phyloP scores from a whole-genome alignment of 2,329 filamentous ascomycete species.

The Decorospora gaudefroyi region DNA sequence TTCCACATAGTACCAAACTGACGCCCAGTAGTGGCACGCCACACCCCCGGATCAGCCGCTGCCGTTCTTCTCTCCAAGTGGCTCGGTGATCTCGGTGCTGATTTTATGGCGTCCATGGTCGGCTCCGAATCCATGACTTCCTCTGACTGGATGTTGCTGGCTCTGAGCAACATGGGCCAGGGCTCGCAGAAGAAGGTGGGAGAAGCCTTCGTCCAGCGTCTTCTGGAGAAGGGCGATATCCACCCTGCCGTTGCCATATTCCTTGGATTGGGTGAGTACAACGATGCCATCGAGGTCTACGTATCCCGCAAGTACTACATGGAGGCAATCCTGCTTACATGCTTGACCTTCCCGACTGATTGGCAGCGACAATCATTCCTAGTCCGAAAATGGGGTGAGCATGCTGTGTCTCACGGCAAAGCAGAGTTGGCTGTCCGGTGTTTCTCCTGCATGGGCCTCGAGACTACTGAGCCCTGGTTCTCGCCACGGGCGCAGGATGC shows the following conservation, averaged over 20 bases:
- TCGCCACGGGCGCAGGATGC: conserved; percentile 76
- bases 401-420: conserved; percentile 82
- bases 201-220: conserved; percentile 84
- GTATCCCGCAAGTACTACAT: conserved; percentile 88
- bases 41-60: conserved; percentile 72
- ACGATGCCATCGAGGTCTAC: conserved; percentile 96
- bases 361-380: conserved; percentile 91
- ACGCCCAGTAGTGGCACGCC: conserved; percentile 62
- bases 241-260: conserved; percentile 92
- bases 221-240: conserved; percentile 86
- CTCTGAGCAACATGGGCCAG: conserved; percentile 80
- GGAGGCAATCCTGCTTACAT: conserved; percentile 89
- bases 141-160: conserved; percentile 95
- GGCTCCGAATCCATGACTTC: conserved; percentile 84
- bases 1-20: conserved; percentile 12
- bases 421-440: conserved; percentile 89
- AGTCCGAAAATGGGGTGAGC: conserved; percentile 92
- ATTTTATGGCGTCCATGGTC: conserved; percentile 76
- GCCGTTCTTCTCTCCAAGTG: conserved; percentile 87
- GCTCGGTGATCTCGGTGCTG: conserved; percentile 82
- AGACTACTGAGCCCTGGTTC: conserved; percentile 84
- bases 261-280: conserved; percentile 86
- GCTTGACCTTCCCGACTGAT: conserved; percentile 77
- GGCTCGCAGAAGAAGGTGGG: conserved; percentile 85
- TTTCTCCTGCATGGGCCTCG: conserved; percentile 86